These are phyloP conservation scores for Penicillium cosmopolitanum DNA, from an alignment of 495 filamentous ascomycete genomes.

Conservation along the genomic window DNA sequence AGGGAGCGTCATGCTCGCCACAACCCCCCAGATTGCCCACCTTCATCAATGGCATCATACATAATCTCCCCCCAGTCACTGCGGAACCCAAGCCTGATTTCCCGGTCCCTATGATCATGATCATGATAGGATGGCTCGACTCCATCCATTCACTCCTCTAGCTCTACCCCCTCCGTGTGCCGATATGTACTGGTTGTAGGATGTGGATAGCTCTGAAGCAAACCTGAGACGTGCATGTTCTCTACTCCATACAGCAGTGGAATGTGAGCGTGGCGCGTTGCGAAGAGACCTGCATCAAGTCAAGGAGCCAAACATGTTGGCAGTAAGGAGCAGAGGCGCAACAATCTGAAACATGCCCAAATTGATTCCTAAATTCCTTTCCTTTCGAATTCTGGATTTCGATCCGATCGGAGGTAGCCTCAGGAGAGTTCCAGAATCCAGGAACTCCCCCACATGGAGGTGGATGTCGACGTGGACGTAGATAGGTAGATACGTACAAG, in stretches of 20 bases:
- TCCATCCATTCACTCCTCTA: not conserved
- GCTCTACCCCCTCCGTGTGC: no score
- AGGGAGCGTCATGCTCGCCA: not conserved
- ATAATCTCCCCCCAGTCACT: not conserved
- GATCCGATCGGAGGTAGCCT: no score
- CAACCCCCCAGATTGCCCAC: not conserved
- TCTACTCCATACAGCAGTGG: not conserved
- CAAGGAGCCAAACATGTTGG: not conserved
- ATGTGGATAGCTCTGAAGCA: not conserved
- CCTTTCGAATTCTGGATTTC: no score
- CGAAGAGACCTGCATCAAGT: not conserved
- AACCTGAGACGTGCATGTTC: constrained; percentile 8
- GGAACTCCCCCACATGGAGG: no score
- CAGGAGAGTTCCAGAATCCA: no score
- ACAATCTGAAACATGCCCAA: not conserved
- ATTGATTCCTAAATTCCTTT: no score
- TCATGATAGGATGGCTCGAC: not conserved
- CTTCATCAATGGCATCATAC: constrained; percentile 1
- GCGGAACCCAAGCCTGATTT: not conserved
- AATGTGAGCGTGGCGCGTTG: constrained; percentile 9
- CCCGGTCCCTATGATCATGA: no score
- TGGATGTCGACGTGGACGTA: no score
- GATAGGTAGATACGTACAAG: no score
- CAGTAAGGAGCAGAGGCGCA: not conserved
- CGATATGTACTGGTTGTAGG: no score